Base-by-base conservation (phyloP, 768 basidiomycete genomes). In the Sporobolomyces roseus region DNA sequence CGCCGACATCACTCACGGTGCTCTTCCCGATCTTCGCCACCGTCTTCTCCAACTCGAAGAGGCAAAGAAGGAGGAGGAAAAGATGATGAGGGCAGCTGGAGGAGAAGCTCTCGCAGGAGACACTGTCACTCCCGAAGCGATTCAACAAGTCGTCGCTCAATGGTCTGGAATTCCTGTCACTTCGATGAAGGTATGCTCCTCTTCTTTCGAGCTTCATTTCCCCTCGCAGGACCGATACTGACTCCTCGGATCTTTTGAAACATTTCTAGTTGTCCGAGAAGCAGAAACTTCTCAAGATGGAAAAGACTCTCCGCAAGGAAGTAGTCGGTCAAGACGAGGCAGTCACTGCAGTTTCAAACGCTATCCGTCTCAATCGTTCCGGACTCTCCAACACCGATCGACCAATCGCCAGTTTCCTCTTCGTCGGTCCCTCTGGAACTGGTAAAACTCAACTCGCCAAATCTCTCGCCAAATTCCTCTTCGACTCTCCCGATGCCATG, bases 401-500 rank as follows among this genome's bases (percentile, higher is more conserved):
- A 21, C 94, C 93, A 1, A 87, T 94, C 23, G 91, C 93, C 4
- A 91, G 90, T 1, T 93, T 96, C 85, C 81, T 96, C 50, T 92
- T 96, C 82, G 79, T 90, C 64, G 91, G 91, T 1, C 89, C 91
- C 0, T 91, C 90, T 0, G 91, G 91, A 72, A 89, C 90, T 3
- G 91, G 80, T 3, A 81, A 98, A 88, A 94, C 92, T 0, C 91
- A 92, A 73, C 82, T 96, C 10, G 88, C 88, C 76, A 96, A 96
- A 78, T 86, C 89, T 0, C 83, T 97, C 17, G 91, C 93, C 0
- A 83, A 82, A 0, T 96, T 96, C 82, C 77, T 98, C 65, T 96
- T 91, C 80, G 88, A 91, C 67, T 90, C 93, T 71, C 89, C 87
- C 66, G 91, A 94, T 76, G 93, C 96, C 74, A 93, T 94, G 91